Percentiles rank a stretch among this genome's conserved stretches.
These are phyloP conservation scores for Dunaliella sp. DNA, from an alignment of 139 green algal genomes.

Conservation along the genomic window DNA sequence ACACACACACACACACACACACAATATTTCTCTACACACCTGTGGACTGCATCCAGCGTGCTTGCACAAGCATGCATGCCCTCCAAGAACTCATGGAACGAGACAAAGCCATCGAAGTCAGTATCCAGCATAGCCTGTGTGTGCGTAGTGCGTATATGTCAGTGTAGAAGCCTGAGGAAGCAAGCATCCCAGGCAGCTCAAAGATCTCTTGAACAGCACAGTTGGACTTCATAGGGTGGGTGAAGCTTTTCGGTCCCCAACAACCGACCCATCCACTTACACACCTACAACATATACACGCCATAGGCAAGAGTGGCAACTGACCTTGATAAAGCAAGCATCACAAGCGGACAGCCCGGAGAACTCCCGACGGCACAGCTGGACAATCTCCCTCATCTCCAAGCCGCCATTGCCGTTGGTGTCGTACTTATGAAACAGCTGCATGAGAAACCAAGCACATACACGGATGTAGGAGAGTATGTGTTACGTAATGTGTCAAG, in stretches of 20 bases:
- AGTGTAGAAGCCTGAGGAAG: too few species aligned
- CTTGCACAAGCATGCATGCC: constrained; percentile 24
- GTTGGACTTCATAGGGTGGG: too few species aligned
- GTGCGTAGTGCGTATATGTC: background rate
- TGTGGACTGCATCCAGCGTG: constrained; percentile 21
- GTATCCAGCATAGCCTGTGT: constrained; percentile 40
- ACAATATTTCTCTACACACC: too few species aligned
- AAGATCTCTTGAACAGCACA: too few species aligned
- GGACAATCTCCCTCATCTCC: constrained; percentile 24
- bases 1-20: too few species aligned
- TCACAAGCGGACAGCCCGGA: constrained; percentile 28
- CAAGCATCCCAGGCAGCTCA: too few species aligned
- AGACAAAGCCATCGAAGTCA: constrained; percentile 31
- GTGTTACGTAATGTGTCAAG: too few species aligned
- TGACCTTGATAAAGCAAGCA: constrained; percentile 40
- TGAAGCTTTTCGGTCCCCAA: too few species aligned
- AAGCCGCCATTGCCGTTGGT: constrained; percentile 15
- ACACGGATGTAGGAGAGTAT: too few species aligned
- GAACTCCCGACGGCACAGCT: constrained; percentile 31
- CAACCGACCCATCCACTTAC: too few species aligned
- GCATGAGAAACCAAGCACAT: too few species aligned
- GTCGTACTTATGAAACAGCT: constrained; percentile 27
- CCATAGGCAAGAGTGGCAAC: too few species aligned
- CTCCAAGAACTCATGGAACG: constrained; percentile 33
- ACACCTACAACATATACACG: background rate